These are phyloP conservation scores for Xylaria hypoxylon DNA, from an alignment of 2,329 filamentous ascomycete genomes.

Conservation along the genomic window DNA sequence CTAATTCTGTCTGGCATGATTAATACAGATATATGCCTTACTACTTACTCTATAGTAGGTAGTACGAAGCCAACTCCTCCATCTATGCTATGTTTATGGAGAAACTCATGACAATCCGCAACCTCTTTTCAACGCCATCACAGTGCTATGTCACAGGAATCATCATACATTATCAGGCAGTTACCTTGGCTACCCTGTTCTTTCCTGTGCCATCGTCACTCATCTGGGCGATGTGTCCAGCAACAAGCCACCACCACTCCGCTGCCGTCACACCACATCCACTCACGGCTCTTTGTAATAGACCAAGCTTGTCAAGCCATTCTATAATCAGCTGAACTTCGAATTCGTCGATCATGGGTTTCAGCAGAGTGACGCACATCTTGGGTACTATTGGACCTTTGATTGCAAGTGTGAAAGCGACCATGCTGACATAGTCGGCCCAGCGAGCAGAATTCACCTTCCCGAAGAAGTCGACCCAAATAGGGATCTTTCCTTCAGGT, in stretches of 20 bases:
- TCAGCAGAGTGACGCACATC: conserved; percentile 67
- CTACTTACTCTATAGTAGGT: too few species aligned
- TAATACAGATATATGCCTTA: background rate
- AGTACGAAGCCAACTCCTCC: background rate
- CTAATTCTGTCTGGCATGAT: background rate
- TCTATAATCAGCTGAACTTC: conserved; percentile 69
- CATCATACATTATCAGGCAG: background rate
- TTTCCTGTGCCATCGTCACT: conserved; percentile 29
- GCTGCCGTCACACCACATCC: conserved; percentile 59
- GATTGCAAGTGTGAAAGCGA: conserved; percentile 72
- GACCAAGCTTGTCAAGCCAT: conserved; percentile 68
- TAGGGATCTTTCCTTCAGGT: conserved; percentile 66
- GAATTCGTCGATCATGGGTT: conserved; percentile 70
- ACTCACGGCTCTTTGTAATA: conserved; percentile 59
- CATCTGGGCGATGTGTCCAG: conserved; percentile 54
- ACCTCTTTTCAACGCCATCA: conserved; percentile 2
- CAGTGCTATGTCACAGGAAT: background rate
- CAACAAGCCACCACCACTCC: conserved; percentile 77
- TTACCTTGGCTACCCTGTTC: background rate
- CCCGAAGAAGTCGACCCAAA: conserved; percentile 79
- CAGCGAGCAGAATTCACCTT: conserved; percentile 69
- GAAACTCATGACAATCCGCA: background rate
- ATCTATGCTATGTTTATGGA: too few species aligned
- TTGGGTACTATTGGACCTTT: conserved; percentile 67
- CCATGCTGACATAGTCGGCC: conserved; percentile 71